Evolutionary conservation across 257 asterid species (phyloP).

Genomic region (Solanum okadae): DNA sequence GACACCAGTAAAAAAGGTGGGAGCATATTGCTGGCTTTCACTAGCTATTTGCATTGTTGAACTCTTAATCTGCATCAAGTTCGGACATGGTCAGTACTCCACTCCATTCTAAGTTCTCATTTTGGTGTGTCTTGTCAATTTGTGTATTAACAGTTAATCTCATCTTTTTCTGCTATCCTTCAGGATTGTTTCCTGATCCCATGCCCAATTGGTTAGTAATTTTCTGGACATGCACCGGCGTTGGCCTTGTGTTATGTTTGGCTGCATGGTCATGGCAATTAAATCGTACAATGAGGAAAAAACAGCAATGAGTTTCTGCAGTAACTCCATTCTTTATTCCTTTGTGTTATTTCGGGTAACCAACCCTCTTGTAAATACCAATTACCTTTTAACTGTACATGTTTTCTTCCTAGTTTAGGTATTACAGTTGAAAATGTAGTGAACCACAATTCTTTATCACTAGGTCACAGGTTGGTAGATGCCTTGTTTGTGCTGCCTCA

Average conservation of each 20-base stretch:
- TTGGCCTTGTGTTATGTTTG: conserved; percentile 50
- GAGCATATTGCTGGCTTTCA: conserved; percentile 90
- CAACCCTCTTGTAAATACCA: conserved; percentile 38
- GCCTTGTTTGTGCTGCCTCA: not conserved
- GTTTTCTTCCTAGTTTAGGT: conserved; percentile 4
- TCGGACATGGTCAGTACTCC: conserved; percentile 58
- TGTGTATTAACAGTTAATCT: not conserved
- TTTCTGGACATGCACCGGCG: conserved; percentile 52
- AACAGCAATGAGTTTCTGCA: conserved; percentile 38
- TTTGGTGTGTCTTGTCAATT: not conserved
- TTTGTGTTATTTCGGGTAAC: conserved; percentile 9
- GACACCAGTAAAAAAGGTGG: conserved; percentile 73
- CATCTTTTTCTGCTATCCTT: not conserved
- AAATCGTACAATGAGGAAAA: conserved; percentile 52
- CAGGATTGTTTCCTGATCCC: conserved; percentile 66
- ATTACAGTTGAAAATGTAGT: not conserved
- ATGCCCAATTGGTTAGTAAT: conserved; percentile 84
- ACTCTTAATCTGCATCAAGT: conserved; percentile 83
- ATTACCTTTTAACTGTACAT: conserved; percentile 30
- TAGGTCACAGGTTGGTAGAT: not conserved
- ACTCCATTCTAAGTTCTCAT: not conserved
- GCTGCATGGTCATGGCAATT: conserved; percentile 76
- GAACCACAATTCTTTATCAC: not conserved
- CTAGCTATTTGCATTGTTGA: conserved; percentile 90
- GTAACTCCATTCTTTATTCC: conserved; percentile 13